These are phyloP conservation scores for Cyathus striatus DNA, from an alignment of 768 basidiomycete genomes.

Conservation along the genomic window DNA sequence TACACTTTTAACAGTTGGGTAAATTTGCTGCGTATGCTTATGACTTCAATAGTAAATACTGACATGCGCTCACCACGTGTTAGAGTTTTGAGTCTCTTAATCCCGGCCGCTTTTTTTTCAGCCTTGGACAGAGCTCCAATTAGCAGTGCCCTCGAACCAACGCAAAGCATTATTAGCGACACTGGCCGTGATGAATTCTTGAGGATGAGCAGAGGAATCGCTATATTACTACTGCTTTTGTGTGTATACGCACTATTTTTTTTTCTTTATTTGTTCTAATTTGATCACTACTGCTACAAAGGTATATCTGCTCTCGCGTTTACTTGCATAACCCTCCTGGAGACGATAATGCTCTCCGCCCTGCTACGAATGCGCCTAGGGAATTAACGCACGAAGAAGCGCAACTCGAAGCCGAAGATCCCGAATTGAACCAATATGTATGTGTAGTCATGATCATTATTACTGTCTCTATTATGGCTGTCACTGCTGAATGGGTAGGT, in stretches of 20 bases:
- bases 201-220: slow-evolving; percentile 59
- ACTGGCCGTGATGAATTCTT: slow-evolving; percentile 42
- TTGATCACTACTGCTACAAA: slow-evolving; percentile 11
- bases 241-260: slow-evolving; percentile 22
- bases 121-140: slow-evolving; percentile 37
- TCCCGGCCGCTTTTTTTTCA: slow-evolving; percentile 67
- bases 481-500: slow-evolving; percentile 67
- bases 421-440: slow-evolving; percentile 60
- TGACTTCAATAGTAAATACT: not conserved
- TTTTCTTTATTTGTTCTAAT: not conserved
- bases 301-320: slow-evolving; percentile 64
- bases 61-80: not conserved
- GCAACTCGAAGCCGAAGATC: slow-evolving; percentile 31
- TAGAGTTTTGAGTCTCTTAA: slow-evolving; percentile 57
- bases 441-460: slow-evolving; percentile 47
- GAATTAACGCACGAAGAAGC: slow-evolving; percentile 35
- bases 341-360: slow-evolving; percentile 37
- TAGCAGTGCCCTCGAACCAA: slow-evolving; percentile 11
- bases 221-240: slow-evolving; percentile 58
- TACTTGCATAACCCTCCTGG: slow-evolving; percentile 72
- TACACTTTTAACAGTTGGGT: slow-evolving; percentile 66
- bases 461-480: slow-evolving; percentile 57
- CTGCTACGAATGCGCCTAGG: slow-evolving; percentile 38
- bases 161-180: slow-evolving; percentile 32
- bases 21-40: slow-evolving; percentile 14